Base-by-base conservation (phyloP, 352 stramenopile species). In the Thalassiosira exigua region DNA sequence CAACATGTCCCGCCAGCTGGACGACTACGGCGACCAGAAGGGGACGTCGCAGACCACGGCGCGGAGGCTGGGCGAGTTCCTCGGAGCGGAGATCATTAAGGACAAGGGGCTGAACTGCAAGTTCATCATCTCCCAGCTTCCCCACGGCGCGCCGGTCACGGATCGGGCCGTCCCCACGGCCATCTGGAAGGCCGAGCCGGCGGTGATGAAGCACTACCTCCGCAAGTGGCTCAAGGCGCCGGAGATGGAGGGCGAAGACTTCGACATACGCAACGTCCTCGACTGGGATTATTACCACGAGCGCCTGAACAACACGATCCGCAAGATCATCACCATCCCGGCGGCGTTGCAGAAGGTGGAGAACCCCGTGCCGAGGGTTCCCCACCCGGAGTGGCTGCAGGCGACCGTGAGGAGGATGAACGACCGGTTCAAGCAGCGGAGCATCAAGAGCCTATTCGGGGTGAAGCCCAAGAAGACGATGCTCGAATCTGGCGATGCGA, bases 241-340 rank as follows among this genome's bases (percentile, higher is more conserved):
- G 0, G 86, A 94, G 12, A 78, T 99, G 46, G 92, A 97, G 44
- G 96, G 79, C 9, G 84, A 92, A 46, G 90, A 85, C 46, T 85
- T 98, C 66, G 86, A 94, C 62, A 92, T 94, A 54, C 90, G 96
- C 3, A 95, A 96, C 39, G 94, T 99, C 64, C 82, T 99, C 14
- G 97, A 99, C 86, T 99, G 97, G 97, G 95, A 98, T 68, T 99
- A 99, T 78, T 99, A 99, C 84, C 83, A 89, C 14, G 91, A 97
- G 22, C 88, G 95, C 39, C 81, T 98, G 3, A 90, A 84, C 19
- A 96, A 94, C 32, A 98, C 95, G 0, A 96, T 99, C 33, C 96
- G 98, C 60, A 99, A 99, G 81, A 99, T 99, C 84, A 98, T 99
- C 72, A 99, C 96, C 7, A 98, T 99, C 46, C 97, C 97, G 9